Percentiles rank a stretch among this genome's conserved stretches.
These are phyloP conservation scores for Adansonia gregorii DNA, from an alignment of 441 rosid species.

Conservation along the genomic window DNA sequence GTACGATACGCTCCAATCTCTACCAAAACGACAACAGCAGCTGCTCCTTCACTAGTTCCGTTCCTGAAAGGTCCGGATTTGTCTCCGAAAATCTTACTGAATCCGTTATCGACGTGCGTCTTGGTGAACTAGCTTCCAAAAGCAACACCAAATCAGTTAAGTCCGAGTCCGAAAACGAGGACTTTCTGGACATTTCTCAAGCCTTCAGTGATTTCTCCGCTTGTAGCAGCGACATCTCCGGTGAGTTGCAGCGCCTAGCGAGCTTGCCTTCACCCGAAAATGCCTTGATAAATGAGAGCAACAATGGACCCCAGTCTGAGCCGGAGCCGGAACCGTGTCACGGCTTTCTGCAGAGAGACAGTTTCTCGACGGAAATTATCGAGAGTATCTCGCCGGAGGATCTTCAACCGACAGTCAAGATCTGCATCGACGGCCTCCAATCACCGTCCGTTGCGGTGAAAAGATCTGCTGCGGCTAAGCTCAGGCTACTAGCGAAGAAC, in stretches of 20 bases:
- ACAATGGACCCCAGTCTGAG: conserved; percentile 29
- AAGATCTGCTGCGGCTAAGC: conserved; percentile 89
- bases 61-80: conserved; percentile 47
- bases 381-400: conserved; percentile 96
- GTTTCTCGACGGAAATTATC: conserved; percentile 84
- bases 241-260: conserved; percentile 83
- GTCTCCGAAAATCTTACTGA: conserved; percentile 76
- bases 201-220: conserved; percentile 82
- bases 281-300: conserved; percentile 22
- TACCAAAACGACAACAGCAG: conserved; percentile 50
- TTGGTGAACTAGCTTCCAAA: conserved; percentile 72
- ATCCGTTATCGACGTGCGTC: conserved; percentile 83
- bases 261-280: conserved; percentile 57
- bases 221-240: conserved; percentile 89
- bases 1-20: conserved; percentile 73
- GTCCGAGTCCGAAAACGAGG: conserved; percentile 46
- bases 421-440: conserved; percentile 76
- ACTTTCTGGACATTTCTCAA: conserved; percentile 72
- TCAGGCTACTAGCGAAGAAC: conserved; percentile 83
- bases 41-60: conserved; percentile 56
- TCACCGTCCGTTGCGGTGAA: conserved; percentile 73
- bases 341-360: conserved; percentile 82
- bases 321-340: conserved; percentile 72
- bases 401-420: conserved; percentile 88
- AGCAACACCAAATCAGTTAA: conserved; percentile 40